Evolutionary conservation across 208 protist genomes (phyloP).

Genomic region (Leishmania braziliensis): DNA sequence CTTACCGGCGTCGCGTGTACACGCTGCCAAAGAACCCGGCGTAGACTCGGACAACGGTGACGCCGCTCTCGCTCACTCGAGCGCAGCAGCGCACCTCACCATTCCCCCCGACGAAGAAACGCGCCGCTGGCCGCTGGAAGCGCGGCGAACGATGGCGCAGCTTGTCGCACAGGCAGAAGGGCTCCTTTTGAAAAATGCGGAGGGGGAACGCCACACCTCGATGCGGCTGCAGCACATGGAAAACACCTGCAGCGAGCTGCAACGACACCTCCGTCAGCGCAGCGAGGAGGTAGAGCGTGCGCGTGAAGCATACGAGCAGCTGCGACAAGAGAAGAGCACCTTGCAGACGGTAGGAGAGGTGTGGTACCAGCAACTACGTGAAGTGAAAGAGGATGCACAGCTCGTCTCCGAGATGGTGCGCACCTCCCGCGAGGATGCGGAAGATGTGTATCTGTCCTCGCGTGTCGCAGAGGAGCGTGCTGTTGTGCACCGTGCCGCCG

Average conservation of each 20-base stretch:
- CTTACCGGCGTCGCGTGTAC: conserved; percentile 30
- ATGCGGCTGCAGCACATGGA: conserved; percentile 52
- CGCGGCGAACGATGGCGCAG: conserved; percentile 45
- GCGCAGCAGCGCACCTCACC: conserved; percentile 5
- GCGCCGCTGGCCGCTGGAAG: conserved; percentile 49
- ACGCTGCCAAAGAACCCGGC: conserved; percentile 8
- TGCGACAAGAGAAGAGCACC: conserved; percentile 42
- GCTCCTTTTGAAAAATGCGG: conserved; percentile 54
- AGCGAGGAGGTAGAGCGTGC: conserved; percentile 34
- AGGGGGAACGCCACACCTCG: conserved; percentile 50
- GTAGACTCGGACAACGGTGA: neutral
- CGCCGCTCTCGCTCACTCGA: neutral
- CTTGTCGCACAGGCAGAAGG: conserved; percentile 52
- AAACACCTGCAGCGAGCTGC: conserved; percentile 49
- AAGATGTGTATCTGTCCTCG: conserved; percentile 43
- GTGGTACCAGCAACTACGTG: conserved; percentile 53
- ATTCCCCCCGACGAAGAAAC: conserved; percentile 32
- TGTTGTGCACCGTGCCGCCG: conserved; percentile 15
- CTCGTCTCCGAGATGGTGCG: conserved; percentile 72
- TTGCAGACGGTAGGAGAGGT: conserved; percentile 34
- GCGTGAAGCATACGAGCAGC: conserved; percentile 36
- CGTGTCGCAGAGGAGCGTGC: conserved; percentile 17
- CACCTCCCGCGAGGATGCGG: conserved; percentile 52
- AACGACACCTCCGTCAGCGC: conserved; percentile 31
- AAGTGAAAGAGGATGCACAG: conserved; percentile 70